Evolutionary conservation across 1,284 basidiomycete genomes (phyloP).

Genomic region (Tylopilus sp.): DNA sequence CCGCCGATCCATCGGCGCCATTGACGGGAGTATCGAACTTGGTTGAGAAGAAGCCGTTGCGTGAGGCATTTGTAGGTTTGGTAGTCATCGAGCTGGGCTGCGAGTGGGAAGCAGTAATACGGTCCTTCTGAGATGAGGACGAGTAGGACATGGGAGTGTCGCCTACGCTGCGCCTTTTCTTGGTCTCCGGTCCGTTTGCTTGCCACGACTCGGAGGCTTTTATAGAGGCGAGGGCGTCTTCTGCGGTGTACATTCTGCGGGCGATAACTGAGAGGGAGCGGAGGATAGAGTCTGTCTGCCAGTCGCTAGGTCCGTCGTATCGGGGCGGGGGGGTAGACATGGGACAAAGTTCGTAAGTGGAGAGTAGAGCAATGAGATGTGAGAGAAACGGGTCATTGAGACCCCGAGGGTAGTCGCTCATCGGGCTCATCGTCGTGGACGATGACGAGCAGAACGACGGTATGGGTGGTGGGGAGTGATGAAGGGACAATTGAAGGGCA

Average conservation of each 20-base stretch:
- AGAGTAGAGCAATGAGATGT: conserved; percentile 49
- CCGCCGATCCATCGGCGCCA: conserved; percentile 11
- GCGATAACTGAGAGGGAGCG: conserved; percentile 52
- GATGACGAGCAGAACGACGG: conserved; percentile 9
- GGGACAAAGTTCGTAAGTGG: conserved; percentile 49
- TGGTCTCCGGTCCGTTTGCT: conserved; percentile 39
- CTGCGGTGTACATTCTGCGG: conserved; percentile 57
- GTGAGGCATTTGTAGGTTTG: conserved; percentile 17
- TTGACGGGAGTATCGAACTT: conserved; percentile 17
- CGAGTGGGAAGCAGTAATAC: conserved; percentile 11
- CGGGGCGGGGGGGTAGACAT: conserved; percentile 50
- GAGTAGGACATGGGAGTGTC: conserved; percentile 34
- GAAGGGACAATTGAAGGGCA: background rate
- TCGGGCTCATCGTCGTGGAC: conserved; percentile 32
- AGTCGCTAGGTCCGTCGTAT: conserved; percentile 60
- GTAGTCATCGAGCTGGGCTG: conserved; percentile 27
- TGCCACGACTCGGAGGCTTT: conserved; percentile 38
- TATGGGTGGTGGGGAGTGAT: conserved; percentile 3
- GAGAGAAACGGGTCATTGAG: conserved; percentile 41
- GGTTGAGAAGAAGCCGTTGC: conserved; percentile 25
- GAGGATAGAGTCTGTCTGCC: conserved; percentile 60
- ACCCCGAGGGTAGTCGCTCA: conserved; percentile 17
- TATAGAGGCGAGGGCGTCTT: conserved; percentile 42
- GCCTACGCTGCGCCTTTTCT: conserved; percentile 48
- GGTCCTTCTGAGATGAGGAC: conserved; percentile 29